Conservation (phyloP, 2,329 filamentous ascomycete species). For the Metarhizium album region DNA sequence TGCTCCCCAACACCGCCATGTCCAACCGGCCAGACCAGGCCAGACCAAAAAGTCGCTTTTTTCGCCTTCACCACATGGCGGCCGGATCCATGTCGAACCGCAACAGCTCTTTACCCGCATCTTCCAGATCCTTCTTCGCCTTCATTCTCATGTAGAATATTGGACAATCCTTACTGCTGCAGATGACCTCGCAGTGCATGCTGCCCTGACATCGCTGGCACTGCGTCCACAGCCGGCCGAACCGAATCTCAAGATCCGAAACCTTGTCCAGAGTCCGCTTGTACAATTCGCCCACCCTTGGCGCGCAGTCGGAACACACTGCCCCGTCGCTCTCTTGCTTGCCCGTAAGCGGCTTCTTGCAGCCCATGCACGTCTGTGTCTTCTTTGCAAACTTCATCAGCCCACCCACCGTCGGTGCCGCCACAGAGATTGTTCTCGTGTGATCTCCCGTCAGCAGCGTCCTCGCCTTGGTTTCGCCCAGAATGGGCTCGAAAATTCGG, state of each 20-base stretch:
- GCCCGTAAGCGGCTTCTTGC: slow-evolving; percentile 85
- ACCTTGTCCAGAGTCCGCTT: slow-evolving; percentile 81
- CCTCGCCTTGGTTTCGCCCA: slow-evolving; percentile 84
- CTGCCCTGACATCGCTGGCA: slow-evolving; percentile 96
- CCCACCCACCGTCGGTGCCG: slow-evolving; percentile 81
- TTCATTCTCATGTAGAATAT: slow-evolving; percentile 99
- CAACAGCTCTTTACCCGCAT: slow-evolving; percentile 79
- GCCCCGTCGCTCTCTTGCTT: slow-evolving; percentile 75
- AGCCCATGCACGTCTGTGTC: slow-evolving; percentile 96
- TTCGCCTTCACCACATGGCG: slow-evolving; percentile 43
- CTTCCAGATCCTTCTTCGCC: slow-evolving; percentile 97
- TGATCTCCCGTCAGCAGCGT: slow-evolving; percentile 85
- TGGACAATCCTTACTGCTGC: slow-evolving; percentile 88
- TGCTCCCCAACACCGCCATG: neutral
- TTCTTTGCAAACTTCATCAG: slow-evolving; percentile 99
- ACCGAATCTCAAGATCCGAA: slow-evolving; percentile 85
- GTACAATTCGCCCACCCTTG: slow-evolving; percentile 84
- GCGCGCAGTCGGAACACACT: slow-evolving; percentile 77
- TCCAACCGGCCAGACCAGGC: neutral
- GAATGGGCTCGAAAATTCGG: slow-evolving; percentile 94
- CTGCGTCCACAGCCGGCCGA: slow-evolving; percentile 91
- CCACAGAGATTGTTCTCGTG: slow-evolving; percentile 87
- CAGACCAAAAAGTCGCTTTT: too few species aligned
- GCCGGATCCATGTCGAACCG: slow-evolving; percentile 82
- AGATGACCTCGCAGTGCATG: slow-evolving; percentile 97